Evolutionary conservation across 2,329 filamentous ascomycete species (phyloP).

Genomic region (Xylariaceae sp.): DNA sequence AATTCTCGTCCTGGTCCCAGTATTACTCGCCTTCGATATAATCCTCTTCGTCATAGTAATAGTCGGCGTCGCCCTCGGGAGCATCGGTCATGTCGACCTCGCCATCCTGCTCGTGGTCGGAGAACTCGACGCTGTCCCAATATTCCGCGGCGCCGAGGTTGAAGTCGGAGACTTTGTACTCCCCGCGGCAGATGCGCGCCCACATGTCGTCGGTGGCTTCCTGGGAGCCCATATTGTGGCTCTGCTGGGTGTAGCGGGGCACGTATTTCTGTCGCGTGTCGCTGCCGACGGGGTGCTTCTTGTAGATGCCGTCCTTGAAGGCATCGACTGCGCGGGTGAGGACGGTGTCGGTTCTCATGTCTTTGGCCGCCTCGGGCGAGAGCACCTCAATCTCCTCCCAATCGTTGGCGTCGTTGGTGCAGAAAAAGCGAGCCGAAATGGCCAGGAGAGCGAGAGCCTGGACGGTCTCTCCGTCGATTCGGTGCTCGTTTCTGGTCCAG

Average conservation of each 20-base stretch:
- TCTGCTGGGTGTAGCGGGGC: background rate
- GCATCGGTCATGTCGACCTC: too few relatives aligned
- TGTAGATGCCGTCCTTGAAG: background rate
- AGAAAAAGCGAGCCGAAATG: background rate
- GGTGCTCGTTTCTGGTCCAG: background rate
- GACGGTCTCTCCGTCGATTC: background rate
- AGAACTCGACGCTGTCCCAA: too few relatives aligned
- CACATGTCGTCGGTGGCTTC: conserved; percentile 1
- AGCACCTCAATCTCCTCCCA: background rate
- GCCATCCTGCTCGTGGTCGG: background rate
- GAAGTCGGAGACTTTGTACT: background rate
- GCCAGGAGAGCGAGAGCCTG: background rate
- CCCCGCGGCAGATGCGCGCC: background rate
- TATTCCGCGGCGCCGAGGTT: background rate
- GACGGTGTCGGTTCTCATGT: background rate
- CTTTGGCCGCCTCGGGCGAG: background rate
- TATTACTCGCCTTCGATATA: too few relatives aligned
- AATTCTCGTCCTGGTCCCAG: background rate
- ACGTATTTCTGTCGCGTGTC: background rate
- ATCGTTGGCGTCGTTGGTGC: background rate
- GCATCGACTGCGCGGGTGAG: background rate
- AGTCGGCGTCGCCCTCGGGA: too few relatives aligned
- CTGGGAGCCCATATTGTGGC: background rate
- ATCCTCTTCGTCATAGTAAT: too few relatives aligned
- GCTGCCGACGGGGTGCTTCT: background rate